Base-by-base conservation (phyloP, 1,139 yeast species). In the Pichia sp. region DNA sequence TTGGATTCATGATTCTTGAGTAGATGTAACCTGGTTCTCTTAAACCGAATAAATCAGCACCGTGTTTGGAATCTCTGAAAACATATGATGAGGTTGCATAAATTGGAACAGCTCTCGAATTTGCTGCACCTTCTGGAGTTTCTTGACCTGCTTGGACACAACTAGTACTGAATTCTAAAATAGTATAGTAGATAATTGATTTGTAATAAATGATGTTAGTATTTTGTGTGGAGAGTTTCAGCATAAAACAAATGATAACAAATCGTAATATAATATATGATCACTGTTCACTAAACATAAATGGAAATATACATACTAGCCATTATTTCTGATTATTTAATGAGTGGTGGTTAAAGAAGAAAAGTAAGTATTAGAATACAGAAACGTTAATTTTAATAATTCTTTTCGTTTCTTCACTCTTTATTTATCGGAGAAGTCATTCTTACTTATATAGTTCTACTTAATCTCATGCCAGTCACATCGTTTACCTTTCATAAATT, bases 131-230 rank as follows among this genome's bases (percentile, higher is more conserved):
- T 70, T 77, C 78, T 55, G 90, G 74, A 56, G 74, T 71, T 62
- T 80, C 82, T 66, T 83, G 90, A 54, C 97, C 98, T 50, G 96
- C 96, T 68, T 92, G 97, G 59, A 92, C 78, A 73, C 90, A 97
- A 56, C 85, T 74, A 42, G 97, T 92, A 64, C 49, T 41, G 44
- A 50, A 50, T 20, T 45, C 53, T 50, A 23, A n/a, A n/a, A n/a
- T n/a, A n/a, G n/a, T 29, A 39, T 9, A 25, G 25, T 23, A 15
- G 8, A 15, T 6, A 22, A 42, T 24, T 24, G 4, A 16, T 13
- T n/a, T n/a, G n/a, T n/a, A n/a, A n/a, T n/a, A n/a, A n/a, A 40
- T 30, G 1, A 15, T 32, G 46, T 44, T 37, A 44, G 47, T 43
- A 43, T 39, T 6, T 5, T 18, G 9, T 20, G 22, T 27, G 27